Evolutionary conservation across 75 land plant species (phyloP).

Genomic region (Azolla pinnata): DNA sequence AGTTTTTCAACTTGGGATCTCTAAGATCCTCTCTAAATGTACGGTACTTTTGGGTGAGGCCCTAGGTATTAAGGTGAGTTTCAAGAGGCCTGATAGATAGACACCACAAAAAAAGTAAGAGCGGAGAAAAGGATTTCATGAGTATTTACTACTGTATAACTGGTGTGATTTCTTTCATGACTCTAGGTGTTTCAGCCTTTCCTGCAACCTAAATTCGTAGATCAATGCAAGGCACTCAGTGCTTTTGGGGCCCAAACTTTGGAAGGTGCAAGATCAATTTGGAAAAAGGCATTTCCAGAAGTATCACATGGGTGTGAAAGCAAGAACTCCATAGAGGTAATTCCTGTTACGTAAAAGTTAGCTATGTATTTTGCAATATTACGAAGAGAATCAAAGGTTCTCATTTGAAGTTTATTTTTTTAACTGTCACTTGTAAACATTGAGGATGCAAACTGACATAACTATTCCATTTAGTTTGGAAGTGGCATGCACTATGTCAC

Average conservation of each 20-base stretch:
- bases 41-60: background rate
- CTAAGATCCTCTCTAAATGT: background rate
- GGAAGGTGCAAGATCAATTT: background rate
- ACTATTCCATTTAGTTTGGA: background rate
- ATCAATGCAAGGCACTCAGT: background rate
- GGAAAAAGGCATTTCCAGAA: background rate
- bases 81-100: background rate
- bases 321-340: background rate
- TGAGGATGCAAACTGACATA: no score
- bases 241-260: background rate
- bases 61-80: background rate
- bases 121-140: background rate
- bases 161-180: background rate
- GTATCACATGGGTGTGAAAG: background rate
- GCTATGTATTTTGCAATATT: background rate
- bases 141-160: background rate
- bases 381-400: background rate
- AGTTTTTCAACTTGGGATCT: background rate
- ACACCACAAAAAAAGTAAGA: background rate
- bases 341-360: background rate
- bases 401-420: background rate
- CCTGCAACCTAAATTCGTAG: background rate
- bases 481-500: background rate
- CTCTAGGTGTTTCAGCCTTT: slow-evolving; percentile 1
- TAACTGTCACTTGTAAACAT: no score